These are phyloP conservation scores for Pichia insulana DNA, from an alignment of 805 yeast species.

Conservation along the genomic window DNA sequence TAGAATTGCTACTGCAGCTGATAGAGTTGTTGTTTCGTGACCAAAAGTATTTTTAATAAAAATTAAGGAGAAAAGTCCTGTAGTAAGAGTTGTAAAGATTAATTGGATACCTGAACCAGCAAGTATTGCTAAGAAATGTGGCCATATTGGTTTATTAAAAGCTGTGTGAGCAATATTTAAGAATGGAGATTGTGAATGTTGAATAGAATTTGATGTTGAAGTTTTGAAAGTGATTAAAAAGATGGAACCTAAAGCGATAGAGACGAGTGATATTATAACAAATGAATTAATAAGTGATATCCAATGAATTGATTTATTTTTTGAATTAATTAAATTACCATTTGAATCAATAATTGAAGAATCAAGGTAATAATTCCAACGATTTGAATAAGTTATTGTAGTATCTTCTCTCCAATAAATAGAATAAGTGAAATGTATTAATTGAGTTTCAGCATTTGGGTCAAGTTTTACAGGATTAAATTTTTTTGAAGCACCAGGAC, in stretches of 20 bases:
- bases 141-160: slow-evolving; percentile 40
- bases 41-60: slow-evolving; percentile 29
- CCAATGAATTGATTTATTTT: slow-evolving; percentile 59
- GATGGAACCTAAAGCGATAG: slow-evolving; percentile 58
- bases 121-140: slow-evolving; percentile 43
- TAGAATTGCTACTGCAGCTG: slow-evolving; percentile 51
- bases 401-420: slow-evolving; percentile 83
- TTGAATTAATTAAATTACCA: slow-evolving; percentile 18
- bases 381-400: slow-evolving; percentile 50
- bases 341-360: slow-evolving; percentile 25
- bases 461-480: slow-evolving; percentile 49
- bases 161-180: slow-evolving; percentile 14
- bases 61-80: slow-evolving; percentile 47
- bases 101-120: slow-evolving; percentile 73
- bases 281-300: slow-evolving; percentile 64
- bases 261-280: slow-evolving; percentile 51
- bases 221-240: slow-evolving; percentile 46
- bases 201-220: slow-evolving; percentile 28
- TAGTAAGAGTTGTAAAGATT: slow-evolving; percentile 53
- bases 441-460: slow-evolving; percentile 31
- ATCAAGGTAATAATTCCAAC: slow-evolving; percentile 59
- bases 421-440: slow-evolving; percentile 73
- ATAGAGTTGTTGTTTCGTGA: slow-evolving; percentile 55
- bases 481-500: slow-evolving; percentile 67
- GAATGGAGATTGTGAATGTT: slow-evolving; percentile 3